Evolutionary conservation across 495 filamentous ascomycete species (phyloP), one percentile per base, ranked within the genome.

Genomic region (Aspergillus affinis): DNA sequence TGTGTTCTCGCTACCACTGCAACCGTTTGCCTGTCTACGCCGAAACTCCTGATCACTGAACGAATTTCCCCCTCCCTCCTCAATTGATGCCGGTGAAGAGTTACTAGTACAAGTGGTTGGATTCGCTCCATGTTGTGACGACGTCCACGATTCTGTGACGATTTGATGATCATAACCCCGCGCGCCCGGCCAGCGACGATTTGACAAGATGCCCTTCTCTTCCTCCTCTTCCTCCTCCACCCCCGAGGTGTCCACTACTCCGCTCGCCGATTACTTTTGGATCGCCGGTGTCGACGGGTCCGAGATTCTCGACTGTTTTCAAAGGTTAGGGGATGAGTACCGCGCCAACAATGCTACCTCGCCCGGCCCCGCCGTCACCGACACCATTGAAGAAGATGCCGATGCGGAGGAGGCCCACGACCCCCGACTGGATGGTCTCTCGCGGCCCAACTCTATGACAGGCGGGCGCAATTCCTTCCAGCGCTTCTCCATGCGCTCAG

Each of bases 231-330:
- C 54, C 54, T 65, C 73, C 21, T 58, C 71, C 20, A 55, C 71
- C 52, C 46, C 69, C 21, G 65, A 75, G 56, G 71, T 70, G 60
- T 82, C 88, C 20, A 87, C 88, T 59, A 82, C 88, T 54, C 94
- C 94, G 61, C 86, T 98, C 61, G 94, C 94, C 70, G 94, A 98
- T 74, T 97, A 95, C 78, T 98, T 98, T 78, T 98, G 94, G 91
- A 97, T 98, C 63, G 91, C 90, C 63, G 94, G 94, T 73, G 86
- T 96, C 67, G 91, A 92, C 75, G 88, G 89, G 50, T 64, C 77
- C 1, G 81, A 83, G 68, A 73, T 84, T 54, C 68, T 80, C 51
- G 75, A 79, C 3, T 76, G 71, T 15, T 78, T 69, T 55, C 73
- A 74, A 49, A 79, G 69, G 54, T 58, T 74, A 57, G 82, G 84